Evolutionary conservation across 2,329 filamentous ascomycete genomes (phyloP).

Genomic region (Aspergillus sp.): DNA sequence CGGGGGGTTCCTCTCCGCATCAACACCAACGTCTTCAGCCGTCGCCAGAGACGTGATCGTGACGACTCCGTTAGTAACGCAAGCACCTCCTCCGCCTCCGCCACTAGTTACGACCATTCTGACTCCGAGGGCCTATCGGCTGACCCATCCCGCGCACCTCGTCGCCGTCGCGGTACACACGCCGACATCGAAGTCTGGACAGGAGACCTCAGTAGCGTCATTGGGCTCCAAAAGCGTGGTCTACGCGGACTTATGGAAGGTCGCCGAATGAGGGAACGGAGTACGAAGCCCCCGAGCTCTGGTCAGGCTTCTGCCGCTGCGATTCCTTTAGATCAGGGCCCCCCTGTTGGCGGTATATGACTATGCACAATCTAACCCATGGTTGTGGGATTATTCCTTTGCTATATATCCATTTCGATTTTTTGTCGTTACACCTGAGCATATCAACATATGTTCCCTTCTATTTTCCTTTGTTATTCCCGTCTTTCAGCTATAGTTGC

Average conservation of each 20-base stretch:
- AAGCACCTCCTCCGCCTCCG: conserved; percentile 21
- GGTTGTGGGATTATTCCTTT: neutral
- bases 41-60: conserved; percentile 28
- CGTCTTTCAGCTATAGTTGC: neutral
- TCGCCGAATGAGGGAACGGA: conserved; percentile 75
- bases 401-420: neutral
- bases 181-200: conserved; percentile 69
- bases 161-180: conserved; percentile 40
- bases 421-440: neutral
- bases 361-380: neutral
- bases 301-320: neutral
- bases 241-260: conserved; percentile 94
- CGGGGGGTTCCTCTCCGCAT: conserved; percentile 40
- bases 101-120: conserved; percentile 38
- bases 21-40: conserved; percentile 37
- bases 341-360: neutral
- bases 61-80: conserved; percentile 29
- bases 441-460: neutral
- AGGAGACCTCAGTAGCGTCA: conserved; percentile 74
- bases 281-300: conserved; percentile 35
- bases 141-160: conserved; percentile 38
- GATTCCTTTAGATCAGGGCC: neutral
- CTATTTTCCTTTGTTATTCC: neutral
- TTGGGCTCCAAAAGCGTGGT: conserved; percentile 92
- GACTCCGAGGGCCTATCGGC: conserved; percentile 33